A percentile compares a stretch with the other conserved stretches of the same genome.
Conservation (phyloP, 2,329 filamentous ascomycete species). For the Septoria linicola region DNA sequence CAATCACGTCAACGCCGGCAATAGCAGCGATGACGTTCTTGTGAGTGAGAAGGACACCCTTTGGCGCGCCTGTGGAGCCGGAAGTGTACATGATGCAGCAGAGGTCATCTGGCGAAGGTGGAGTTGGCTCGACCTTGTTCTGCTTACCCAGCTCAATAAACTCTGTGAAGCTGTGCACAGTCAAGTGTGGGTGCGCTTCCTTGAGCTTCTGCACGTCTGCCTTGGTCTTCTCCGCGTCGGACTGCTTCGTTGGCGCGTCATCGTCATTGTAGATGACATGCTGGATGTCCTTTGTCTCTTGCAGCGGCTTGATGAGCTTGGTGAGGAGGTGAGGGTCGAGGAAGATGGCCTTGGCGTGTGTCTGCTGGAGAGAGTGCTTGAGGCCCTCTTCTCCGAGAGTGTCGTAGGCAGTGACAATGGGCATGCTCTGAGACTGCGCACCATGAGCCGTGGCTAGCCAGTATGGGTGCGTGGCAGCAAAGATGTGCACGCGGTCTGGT, state of each 20-base stretch:
- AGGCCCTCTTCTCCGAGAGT: constrained; percentile 83
- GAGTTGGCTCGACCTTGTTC: constrained; percentile 68
- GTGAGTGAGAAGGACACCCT: constrained; percentile 83
- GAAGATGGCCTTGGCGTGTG: constrained; percentile 78
- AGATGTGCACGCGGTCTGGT: constrained; percentile 72
- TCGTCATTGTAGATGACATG: constrained; percentile 60
- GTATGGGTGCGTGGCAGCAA: constrained; percentile 76
- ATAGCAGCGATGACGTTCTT: constrained; percentile 76
- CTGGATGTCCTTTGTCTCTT: constrained; percentile 56
- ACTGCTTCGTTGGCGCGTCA: constrained; percentile 36
- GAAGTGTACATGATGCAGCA: constrained; percentile 85
- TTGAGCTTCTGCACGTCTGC: constrained; percentile 56
- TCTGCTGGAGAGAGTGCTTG: constrained; percentile 81
- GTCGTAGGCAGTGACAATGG: constrained; percentile 93
- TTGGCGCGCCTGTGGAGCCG: constrained; percentile 83
- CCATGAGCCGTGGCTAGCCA: constrained; percentile 74
- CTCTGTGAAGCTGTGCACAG: constrained; percentile 57
- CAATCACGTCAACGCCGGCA: constrained; percentile 74
- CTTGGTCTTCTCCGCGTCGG: constrained; percentile 47
- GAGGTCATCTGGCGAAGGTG: constrained; percentile 71
- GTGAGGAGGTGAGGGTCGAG: constrained; percentile 73
- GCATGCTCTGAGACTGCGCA: constrained; percentile 78
- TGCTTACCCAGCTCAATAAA: constrained; percentile 58
- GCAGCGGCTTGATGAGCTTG: constrained; percentile 54
- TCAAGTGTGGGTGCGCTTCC: constrained; percentile 53